These are phyloP conservation scores for Periconia macrospinosa DNA, from an alignment of 2,329 filamentous ascomycete species.

Conservation along the genomic window DNA sequence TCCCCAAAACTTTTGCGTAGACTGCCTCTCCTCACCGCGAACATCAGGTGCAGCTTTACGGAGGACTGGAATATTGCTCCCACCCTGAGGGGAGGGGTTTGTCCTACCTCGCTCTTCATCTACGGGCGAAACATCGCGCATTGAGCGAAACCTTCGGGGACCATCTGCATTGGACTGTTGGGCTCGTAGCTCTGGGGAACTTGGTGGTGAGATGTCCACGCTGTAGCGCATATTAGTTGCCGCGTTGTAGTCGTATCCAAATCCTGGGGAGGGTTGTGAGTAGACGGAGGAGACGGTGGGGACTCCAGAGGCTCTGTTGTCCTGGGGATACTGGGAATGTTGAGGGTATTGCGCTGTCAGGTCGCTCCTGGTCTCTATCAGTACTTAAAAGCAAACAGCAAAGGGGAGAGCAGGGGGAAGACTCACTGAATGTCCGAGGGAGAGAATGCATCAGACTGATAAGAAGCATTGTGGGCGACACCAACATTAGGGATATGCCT, in stretches of 20 bases:
- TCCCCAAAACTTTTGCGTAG: conserved; percentile 38
- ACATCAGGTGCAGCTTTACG: conserved; percentile 31
- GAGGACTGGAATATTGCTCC: conserved; percentile 37
- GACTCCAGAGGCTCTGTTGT: conserved; percentile 29
- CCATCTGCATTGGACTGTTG: conserved; percentile 13
- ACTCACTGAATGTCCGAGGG: conserved; percentile 26
- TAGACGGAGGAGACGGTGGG: conserved; percentile 60
- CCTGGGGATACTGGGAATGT: conserved; percentile 13
- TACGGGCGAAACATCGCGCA: conserved; percentile 44
- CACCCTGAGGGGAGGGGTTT: conserved; percentile 7
- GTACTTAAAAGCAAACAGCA: conserved; percentile 8
- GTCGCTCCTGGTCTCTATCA: conserved; percentile 16
- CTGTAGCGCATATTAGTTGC: conserved; percentile 20
- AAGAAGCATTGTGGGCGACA: conserved; percentile 30
- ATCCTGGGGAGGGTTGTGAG: conserved; percentile 56
- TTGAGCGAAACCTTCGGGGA: conserved; percentile 34
- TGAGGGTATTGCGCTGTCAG: conserved; percentile 15
- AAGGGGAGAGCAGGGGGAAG: neutral
- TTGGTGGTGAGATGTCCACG: conserved; percentile 42
- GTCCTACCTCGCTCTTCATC: conserved; percentile 35
- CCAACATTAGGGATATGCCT: conserved; percentile 36
- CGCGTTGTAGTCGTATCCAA: conserved; percentile 25
- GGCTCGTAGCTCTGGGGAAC: conserved; percentile 41
- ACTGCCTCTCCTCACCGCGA: conserved; percentile 20
- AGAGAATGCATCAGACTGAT: conserved; percentile 25